Evolutionary conservation across 352 stramenopile genomes (phyloP).

Genomic region (Blastocystis sp.): DNA sequence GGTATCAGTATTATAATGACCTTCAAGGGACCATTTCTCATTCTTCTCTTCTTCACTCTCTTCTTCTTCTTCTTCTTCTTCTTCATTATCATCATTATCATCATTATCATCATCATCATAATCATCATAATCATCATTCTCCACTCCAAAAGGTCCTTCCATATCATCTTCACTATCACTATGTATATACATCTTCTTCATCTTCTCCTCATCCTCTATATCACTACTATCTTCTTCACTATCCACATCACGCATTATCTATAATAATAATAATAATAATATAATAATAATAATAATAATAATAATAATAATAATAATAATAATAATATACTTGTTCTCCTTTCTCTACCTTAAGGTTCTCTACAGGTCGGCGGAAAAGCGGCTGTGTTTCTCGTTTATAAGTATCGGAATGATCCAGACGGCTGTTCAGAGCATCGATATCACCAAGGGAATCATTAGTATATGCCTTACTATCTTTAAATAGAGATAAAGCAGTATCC

Average conservation of each 20-base stretch:
- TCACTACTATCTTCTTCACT: slow-evolving; percentile 56
- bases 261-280: no score
- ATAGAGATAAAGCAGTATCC: slow-evolving; percentile 72
- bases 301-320: slow-evolving; percentile 20
- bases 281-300: slow-evolving; percentile 52
- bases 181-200: slow-evolving; percentile 58
- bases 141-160: slow-evolving; percentile 32
- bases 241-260: slow-evolving; percentile 14
- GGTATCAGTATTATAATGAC: background rate
- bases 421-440: background rate
- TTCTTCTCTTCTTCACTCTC: slow-evolving; percentile 2
- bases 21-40: background rate
- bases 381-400: background rate
- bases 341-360: slow-evolving; percentile 18
- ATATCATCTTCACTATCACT: slow-evolving; percentile 74
- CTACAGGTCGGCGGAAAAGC: background rate
- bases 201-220: slow-evolving; percentile 47
- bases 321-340: no score
- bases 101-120: slow-evolving; percentile 52
- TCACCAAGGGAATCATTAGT: background rate
- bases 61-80: slow-evolving; percentile 32
- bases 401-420: slow-evolving; percentile 18
- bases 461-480: slow-evolving; percentile 61
- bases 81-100: slow-evolving; percentile 1
- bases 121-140: slow-evolving; percentile 39